Base-by-base conservation (phyloP, 2,329 filamentous ascomycete species). In the Ophiostoma sp. region DNA sequence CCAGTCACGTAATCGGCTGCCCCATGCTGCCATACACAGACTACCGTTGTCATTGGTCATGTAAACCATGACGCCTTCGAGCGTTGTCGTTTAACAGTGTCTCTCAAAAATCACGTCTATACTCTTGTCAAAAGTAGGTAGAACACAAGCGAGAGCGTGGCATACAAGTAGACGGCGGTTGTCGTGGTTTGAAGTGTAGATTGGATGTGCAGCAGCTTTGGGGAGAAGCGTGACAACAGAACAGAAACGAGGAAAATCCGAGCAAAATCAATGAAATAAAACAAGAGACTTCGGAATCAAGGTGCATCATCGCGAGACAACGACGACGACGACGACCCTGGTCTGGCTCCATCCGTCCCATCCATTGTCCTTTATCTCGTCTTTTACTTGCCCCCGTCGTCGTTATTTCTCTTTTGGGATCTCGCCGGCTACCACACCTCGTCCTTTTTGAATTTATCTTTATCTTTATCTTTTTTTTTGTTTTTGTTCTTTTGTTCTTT, bases 21-120 rank as follows among this genome's bases (percentile, higher is more conserved):
- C 58, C 38, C 58, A 62, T 62, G 58, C 58, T 52, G 45, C 64
- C 64, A 65, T 38, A n/a, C 41, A 36, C 18, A 5, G n/a, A 47
- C 41, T 5, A 27, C 11, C 18, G 27, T 40, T 47, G 58, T 16
- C n/a, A 16, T 36, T 44, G 38, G 18, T 40, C 60, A 55, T 64
- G 47, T 68, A 65, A 38, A 40, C 55, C 64, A 65, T 38, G 49
- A 40, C 47, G 41, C 27, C 47, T 16, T 16, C 18, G 12, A 49
- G n/a, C 3, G 11, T 60, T 60, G 55, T 5, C 55, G 27, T 40
- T 40, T 3, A 27, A 5, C 18, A 60, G 18, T 27, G 3, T 60
- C 27, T 40, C 55, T 16, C 36, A 8, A 60, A 27, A 16, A 60
- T 40, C 27, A 55, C 49, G 55, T 36, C 55, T 60, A 52, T 52